Conservation (phyloP, 2,329 filamentous ascomycete genomes). For the Clonostachys rhizophaga region DNA sequence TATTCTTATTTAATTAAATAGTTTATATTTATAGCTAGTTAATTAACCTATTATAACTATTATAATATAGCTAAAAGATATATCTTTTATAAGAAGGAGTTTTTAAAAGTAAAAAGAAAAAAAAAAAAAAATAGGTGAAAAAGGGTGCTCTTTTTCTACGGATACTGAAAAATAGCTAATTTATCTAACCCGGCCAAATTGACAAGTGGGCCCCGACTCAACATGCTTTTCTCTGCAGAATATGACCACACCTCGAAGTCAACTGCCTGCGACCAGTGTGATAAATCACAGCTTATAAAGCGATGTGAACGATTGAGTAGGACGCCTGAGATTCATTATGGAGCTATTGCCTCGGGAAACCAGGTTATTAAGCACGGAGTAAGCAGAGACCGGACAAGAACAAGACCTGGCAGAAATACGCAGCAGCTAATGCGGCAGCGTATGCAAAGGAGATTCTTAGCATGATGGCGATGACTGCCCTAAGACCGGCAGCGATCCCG, state of each 20-base stretch:
- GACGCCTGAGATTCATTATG: conserved; percentile 16
- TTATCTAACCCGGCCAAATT: no score
- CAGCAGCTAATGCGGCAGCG: conserved; percentile 14
- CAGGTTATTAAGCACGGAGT: conserved; percentile 21
- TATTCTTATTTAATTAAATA: no score
- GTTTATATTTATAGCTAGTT: no score
- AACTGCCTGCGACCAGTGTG: conserved; percentile 1
- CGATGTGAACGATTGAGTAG: not conserved
- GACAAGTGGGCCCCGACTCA: no score
- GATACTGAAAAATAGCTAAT: no score
- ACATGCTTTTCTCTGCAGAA: not conserved
- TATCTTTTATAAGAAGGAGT: no score
- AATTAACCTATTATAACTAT: no score
- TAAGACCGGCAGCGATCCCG: not conserved
- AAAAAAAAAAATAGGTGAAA: no score
- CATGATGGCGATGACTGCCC: no score
- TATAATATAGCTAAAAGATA: no score
- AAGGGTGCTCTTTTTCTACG: no score
- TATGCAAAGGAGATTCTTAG: conserved; percentile 10
- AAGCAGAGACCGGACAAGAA: conserved; percentile 20
- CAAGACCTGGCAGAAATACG: conserved; percentile 15
- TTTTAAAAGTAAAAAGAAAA: no score
- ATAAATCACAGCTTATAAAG: not conserved
- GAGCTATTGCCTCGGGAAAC: conserved; percentile 25
- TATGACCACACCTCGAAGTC: not conserved